phyloP scores from a whole-genome alignment of 768 basidiomycete genomes.

The Russula abietina region DNA sequence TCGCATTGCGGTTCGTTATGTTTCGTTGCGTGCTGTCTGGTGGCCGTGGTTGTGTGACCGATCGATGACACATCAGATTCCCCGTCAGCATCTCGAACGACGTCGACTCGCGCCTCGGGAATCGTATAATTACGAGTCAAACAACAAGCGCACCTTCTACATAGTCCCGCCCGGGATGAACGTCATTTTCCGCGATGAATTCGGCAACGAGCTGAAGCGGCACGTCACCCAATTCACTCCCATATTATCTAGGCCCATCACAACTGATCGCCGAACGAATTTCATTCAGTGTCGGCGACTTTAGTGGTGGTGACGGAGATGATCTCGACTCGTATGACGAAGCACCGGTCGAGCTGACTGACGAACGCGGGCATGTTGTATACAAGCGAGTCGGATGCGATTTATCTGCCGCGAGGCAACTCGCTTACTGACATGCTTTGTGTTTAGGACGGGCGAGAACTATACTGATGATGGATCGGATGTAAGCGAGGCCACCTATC shows the following conservation, averaged over 20 bases:
- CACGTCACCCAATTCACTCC: neutral
- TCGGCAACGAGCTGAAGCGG: slow-evolving; percentile 23
- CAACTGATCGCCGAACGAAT: neutral
- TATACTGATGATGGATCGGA: slow-evolving; percentile 16
- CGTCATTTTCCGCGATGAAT: slow-evolving; percentile 24
- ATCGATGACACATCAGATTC: slow-evolving; percentile 8
- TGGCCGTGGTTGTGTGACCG: neutral
- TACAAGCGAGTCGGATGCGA: slow-evolving; percentile 16
- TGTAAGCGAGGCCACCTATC: slow-evolving; percentile 11
- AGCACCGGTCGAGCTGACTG: slow-evolving; percentile 22
- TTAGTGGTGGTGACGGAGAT: slow-evolving; percentile 1
- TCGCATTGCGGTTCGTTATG: slow-evolving; percentile 18
- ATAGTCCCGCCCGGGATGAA: slow-evolving; percentile 26
- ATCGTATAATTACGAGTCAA: neutral
- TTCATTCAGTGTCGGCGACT: slow-evolving; percentile 22
- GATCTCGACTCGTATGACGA: slow-evolving; percentile 17
- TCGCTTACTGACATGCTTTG: neutral
- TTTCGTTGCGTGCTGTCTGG: neutral
- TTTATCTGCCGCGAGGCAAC: neutral
- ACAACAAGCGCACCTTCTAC: slow-evolving; percentile 22
- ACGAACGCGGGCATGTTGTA: slow-evolving; percentile 18
- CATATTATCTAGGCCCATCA: neutral
- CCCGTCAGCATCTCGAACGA: slow-evolving; percentile 11
- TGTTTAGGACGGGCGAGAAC: slow-evolving; percentile 17
- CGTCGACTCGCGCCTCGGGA: neutral